Base-by-base conservation (phyloP, 306 rosid species). In the Ochetophila trinervis region DNA sequence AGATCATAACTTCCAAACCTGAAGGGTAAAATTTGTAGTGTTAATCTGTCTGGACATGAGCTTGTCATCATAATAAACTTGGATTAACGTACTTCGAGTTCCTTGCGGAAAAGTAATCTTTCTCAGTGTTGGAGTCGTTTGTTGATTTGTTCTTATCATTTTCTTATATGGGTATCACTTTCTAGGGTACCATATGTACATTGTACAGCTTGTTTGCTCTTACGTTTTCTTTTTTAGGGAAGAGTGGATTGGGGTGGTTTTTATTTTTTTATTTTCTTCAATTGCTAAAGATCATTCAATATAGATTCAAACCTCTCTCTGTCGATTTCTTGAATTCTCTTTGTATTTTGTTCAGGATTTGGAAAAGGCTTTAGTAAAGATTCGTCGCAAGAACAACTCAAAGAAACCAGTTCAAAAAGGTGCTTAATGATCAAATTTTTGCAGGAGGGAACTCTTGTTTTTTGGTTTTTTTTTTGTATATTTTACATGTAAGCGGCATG, bases 301-400 rank as follows among this genome's bases (percentile, higher is more conserved):
- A 54, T 12, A 17, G 55, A 53, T 54, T 14, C 22, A 18, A 36
- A 22, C 9, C 16, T 0, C 5, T 70, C 18, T 0, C 34, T 20
- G 23, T 69, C 8, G 36, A 53, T 22, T 47, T 62, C 23, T 20
- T 2, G 30, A 18, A 60, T 21, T 36, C n/a, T 37, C 30, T n/a
- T n/a, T 0, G 4, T 20, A 35, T 7, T 68, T 69, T 69, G 68
- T 70, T 62, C 66, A 91, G 96, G 96, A 85, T 79, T 72, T 92
- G 90, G 88, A 75, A 49, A 87, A 79, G 20, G 90, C 85, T 71
- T 63, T 87, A 71, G 90, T 92, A 86, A 92, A 92, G 92, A 72
- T 92, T 70, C 96, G 95, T 18, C 85, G 78, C 63, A 85, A 72
- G 84, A 92, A 89, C 77, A 89, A 92, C 74, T 92, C 95, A 5